Evolutionary conservation across 1,284 basidiomycete genomes (phyloP).

Genomic region (Paramarasmius palmivorus): DNA sequence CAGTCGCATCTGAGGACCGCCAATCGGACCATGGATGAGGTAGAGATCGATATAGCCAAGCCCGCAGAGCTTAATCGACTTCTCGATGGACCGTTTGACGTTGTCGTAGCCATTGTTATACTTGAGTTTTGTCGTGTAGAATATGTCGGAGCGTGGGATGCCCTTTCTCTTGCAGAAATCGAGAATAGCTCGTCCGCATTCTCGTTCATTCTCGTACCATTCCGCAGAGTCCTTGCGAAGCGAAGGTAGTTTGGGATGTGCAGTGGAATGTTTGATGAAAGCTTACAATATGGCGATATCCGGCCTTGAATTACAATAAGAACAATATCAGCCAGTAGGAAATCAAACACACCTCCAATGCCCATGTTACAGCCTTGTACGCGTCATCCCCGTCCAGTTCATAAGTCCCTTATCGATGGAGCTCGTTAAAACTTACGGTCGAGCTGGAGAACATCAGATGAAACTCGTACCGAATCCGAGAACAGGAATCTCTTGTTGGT

Average conservation of each 20-base stretch:
- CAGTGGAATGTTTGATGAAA: constrained; percentile 15
- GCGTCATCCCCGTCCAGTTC: constrained; percentile 61
- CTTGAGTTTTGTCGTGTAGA: constrained; percentile 72
- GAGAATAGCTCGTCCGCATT: constrained; percentile 60
- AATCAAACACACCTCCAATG: constrained; percentile 51
- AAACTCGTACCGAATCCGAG: constrained; percentile 58
- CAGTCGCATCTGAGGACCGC: constrained; percentile 48
- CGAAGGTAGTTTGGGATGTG: constrained; percentile 14
- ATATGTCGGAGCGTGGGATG: constrained; percentile 57
- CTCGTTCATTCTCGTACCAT: constrained; percentile 73
- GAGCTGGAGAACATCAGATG: constrained; percentile 4
- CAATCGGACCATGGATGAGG: constrained; percentile 67
- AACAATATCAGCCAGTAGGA: constrained; percentile 11
- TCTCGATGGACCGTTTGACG: constrained; percentile 50
- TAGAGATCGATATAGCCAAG: constrained; percentile 69
- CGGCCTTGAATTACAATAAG: constrained; percentile 38
- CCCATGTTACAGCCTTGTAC: constrained; percentile 58
- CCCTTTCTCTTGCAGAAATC: constrained; percentile 50
- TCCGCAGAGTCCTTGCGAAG: constrained; percentile 48
- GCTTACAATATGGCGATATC: constrained; percentile 68
- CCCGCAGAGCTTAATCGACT: constrained; percentile 53
- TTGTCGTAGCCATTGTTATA: constrained; percentile 53
- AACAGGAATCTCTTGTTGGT: constrained; percentile 63
- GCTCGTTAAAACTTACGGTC: constrained; percentile 9
- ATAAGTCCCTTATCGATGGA: constrained; percentile 52